Percentiles rank a stretch among this genome's conserved stretches.
Evolutionary conservation across 176 grass and related monocot species (phyloP).

Genomic region (Aechmea fasciata): DNA sequence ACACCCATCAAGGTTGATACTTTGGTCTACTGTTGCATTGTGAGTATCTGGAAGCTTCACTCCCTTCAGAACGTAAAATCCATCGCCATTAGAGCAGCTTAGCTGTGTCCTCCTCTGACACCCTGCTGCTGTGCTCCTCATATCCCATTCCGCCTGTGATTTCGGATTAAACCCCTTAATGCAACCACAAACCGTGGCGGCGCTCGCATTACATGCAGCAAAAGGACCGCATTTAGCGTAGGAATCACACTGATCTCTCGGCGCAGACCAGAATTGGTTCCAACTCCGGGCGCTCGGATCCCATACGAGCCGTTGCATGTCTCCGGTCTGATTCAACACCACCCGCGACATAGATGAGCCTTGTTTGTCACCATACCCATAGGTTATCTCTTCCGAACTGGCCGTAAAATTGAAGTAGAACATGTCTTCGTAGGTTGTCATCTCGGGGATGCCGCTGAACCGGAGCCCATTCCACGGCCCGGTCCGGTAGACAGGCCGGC

Average conservation of each 20-base stretch:
- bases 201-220: constrained; percentile 20
- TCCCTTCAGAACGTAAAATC: constrained; percentile 22
- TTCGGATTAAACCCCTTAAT: constrained; percentile 28
- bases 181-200: constrained; percentile 24
- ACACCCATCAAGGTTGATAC: constrained; percentile 27
- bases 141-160: constrained; percentile 23
- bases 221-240: constrained; percentile 27
- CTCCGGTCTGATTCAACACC: constrained; percentile 31
- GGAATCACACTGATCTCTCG: constrained; percentile 23
- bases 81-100: constrained; percentile 24
- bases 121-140: constrained; percentile 23
- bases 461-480: constrained; percentile 40
- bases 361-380: constrained; percentile 16
- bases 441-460: constrained; percentile 58
- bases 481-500: background rate
- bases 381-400: constrained; percentile 22
- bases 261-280: constrained; percentile 33
- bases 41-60: constrained; percentile 42
- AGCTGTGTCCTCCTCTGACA: constrained; percentile 31
- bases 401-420: constrained; percentile 20
- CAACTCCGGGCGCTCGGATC: background rate
- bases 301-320: constrained; percentile 44
- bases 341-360: constrained; percentile 23
- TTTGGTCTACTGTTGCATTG: constrained; percentile 29
- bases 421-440: constrained; percentile 26